Percentiles rank a stretch among this genome's conserved stretches.
Evolutionary conservation across 371 early-diverging fungal species (phyloP).

Genomic region (Mortierella sp.): DNA sequence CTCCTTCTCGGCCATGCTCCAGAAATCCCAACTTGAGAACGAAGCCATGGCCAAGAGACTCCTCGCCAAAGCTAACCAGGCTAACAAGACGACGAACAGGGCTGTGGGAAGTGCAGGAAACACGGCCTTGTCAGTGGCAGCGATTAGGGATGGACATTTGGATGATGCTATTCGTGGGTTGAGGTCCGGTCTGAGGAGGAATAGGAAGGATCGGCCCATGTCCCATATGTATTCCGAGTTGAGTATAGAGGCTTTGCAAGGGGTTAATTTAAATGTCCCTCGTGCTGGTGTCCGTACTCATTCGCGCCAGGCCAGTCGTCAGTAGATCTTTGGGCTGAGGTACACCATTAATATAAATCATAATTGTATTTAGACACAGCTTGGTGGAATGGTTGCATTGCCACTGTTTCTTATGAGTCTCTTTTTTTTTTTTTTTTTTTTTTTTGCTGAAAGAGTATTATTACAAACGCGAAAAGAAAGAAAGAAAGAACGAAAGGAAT

Average conservation of each 20-base stretch:
- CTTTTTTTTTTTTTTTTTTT: too few species aligned
- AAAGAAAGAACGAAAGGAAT: neutral
- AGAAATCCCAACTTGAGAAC: conserved; percentile 50
- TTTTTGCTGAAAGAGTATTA: neutral
- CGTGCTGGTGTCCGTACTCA: conserved; percentile 35
- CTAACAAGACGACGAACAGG: conserved; percentile 27
- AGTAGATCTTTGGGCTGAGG: neutral
- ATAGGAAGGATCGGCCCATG: conserved; percentile 51
- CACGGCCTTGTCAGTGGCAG: conserved; percentile 30
- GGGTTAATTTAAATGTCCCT: conserved; percentile 41
- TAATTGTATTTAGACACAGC: too few species aligned
- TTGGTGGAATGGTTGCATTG: neutral
- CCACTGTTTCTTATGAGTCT: neutral
- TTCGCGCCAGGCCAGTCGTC: conserved; percentile 49
- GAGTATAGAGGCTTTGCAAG: conserved; percentile 47
- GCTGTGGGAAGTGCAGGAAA: conserved; percentile 18
- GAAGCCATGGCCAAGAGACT: conserved; percentile 42
- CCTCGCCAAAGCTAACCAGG: conserved; percentile 25
- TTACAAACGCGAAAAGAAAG: neutral
- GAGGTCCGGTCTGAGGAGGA: conserved; percentile 45
- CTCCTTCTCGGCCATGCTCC: conserved; percentile 59
- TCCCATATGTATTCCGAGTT: conserved; percentile 55
- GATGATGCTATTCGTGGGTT: conserved; percentile 55
- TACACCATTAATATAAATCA: too few species aligned
- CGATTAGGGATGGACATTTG: conserved; percentile 49